Evolutionary conservation across 179 eudicot species (phyloP).

Genomic region (Silene noctiflora): DNA sequence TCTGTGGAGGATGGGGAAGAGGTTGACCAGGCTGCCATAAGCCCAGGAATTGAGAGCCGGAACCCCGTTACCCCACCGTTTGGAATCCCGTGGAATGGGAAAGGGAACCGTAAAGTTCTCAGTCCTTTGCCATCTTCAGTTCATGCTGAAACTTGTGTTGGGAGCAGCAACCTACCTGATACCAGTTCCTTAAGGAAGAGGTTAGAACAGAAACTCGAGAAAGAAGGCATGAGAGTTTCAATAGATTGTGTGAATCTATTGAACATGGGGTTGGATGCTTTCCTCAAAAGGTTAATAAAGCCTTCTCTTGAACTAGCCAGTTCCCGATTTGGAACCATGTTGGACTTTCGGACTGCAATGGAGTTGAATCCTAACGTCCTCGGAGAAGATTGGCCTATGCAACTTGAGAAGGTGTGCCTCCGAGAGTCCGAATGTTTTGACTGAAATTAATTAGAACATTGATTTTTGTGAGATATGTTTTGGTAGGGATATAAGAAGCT

Average conservation of each 20-base stretch:
- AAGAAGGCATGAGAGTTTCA: conserved; percentile 44
- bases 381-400: conserved; percentile 60
- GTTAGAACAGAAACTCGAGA: conserved; percentile 49
- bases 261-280: conserved; percentile 57
- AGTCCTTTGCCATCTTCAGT: conserved; percentile 24
- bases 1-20: conserved; percentile 88
- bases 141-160: conserved; percentile 39
- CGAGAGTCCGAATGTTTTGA: conserved; percentile 33
- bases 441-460: conserved; percentile 16
- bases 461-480: conserved; percentile 17
- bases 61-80: conserved; percentile 65
- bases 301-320: conserved; percentile 45
- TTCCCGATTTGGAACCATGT: conserved; percentile 42
- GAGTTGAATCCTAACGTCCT: conserved; percentile 53
- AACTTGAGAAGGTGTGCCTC: conserved; percentile 53
- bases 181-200: conserved; percentile 43
- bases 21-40: conserved; percentile 64
- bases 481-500: conserved; percentile 23
- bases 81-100: conserved; percentile 50
- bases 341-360: conserved; percentile 63
- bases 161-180: conserved; percentile 44
- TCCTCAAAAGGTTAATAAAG: conserved; percentile 50
- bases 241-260: conserved; percentile 52
- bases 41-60: conserved; percentile 50
- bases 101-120: conserved; percentile 47